Percentiles rank a stretch among this genome's conserved stretches.
Evolutionary conservation across 2,329 filamentous ascomycete genomes (phyloP).

Genomic region (Clonostachys solani): DNA sequence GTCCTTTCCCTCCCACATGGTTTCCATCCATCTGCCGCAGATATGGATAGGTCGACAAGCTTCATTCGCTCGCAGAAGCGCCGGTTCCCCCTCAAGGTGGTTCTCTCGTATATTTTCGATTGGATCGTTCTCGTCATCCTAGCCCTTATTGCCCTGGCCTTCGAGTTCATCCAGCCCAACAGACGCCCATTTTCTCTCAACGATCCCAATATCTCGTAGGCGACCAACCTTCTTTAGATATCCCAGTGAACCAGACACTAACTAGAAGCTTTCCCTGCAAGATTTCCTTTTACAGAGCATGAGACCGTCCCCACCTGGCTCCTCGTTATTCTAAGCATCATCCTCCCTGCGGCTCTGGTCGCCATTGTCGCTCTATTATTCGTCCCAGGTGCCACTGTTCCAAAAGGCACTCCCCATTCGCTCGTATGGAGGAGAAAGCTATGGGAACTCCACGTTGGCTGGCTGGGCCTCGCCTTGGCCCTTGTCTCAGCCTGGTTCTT

Average conservation of each 20-base stretch:
- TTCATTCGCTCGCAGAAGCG: too few relatives aligned
- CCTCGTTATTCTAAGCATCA: constrained; percentile 58
- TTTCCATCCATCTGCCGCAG: too few relatives aligned
- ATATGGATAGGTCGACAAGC: too few relatives aligned
- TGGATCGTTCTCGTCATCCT: constrained; percentile 65
- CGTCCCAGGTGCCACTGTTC: constrained; percentile 68
- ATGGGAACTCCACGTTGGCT: constrained; percentile 86
- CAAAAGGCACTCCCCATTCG: constrained; percentile 54
- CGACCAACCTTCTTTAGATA: constrained; percentile 1
- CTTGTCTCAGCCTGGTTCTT: constrained; percentile 72
- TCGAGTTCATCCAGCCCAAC: constrained; percentile 58
- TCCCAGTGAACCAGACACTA: not conserved
- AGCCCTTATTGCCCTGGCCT: constrained; percentile 52
- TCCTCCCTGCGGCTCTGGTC: constrained; percentile 65
- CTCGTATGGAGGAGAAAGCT: constrained; percentile 77
- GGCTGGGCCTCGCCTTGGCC: constrained; percentile 75
- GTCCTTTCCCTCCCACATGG: too few relatives aligned
- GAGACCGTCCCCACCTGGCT: constrained; percentile 70
- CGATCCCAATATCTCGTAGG: constrained; percentile 70
- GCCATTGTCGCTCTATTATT: constrained; percentile 63
- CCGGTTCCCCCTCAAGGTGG: constrained; percentile 6
- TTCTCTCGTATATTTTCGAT: constrained; percentile 69
- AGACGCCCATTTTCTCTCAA: constrained; percentile 66
- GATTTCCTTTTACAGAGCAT: constrained; percentile 64
- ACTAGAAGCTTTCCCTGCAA: constrained; percentile 14